phyloP scores from a whole-genome alignment of 805 yeast species.

The Grigorovia jiainica region DNA sequence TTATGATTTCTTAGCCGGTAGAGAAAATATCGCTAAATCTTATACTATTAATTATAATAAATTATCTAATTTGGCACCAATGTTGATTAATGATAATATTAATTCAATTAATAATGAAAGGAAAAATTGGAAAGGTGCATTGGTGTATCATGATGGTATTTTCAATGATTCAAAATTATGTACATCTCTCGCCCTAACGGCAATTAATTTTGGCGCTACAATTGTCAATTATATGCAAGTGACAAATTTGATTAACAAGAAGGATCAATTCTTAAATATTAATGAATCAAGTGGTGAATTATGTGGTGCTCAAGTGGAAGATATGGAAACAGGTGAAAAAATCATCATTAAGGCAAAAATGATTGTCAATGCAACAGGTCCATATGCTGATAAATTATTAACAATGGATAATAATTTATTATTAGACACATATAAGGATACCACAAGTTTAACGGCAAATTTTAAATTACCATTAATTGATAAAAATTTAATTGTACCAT shows the following conservation, averaged over 20 bases:
- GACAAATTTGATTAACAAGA: neutral
- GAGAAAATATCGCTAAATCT: constrained; percentile 70
- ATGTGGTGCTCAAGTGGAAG: constrained; percentile 67
- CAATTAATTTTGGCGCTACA: constrained; percentile 81
- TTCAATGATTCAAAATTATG: constrained; percentile 92
- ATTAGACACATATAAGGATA: constrained; percentile 48
- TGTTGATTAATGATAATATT: constrained; percentile 57
- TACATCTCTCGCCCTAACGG: constrained; percentile 75
- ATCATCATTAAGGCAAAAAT: constrained; percentile 58
- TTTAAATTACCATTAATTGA: constrained; percentile 19
- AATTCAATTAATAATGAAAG: neutral
- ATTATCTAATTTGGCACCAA: constrained; percentile 72
- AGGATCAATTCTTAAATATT: constrained; percentile 40
- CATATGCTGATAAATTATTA: constrained; percentile 74
- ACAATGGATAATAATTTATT: constrained; percentile 72
- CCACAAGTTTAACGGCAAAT: too few relatives aligned
- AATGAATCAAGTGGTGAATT: constrained; percentile 51
- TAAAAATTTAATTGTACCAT: constrained; percentile 73
- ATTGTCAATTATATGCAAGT: constrained; percentile 83
- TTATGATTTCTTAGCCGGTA: constrained; percentile 90
- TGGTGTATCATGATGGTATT: constrained; percentile 91
- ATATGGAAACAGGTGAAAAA: constrained; percentile 57
- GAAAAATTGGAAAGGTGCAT: constrained; percentile 60
- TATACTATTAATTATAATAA: constrained; percentile 59
- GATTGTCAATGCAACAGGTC: constrained; percentile 90